Evolutionary conservation across 805 yeast genomes (phyloP), one percentile per base, ranked within the genome.

Genomic region (Wickerhamomyces chambardii): DNA sequence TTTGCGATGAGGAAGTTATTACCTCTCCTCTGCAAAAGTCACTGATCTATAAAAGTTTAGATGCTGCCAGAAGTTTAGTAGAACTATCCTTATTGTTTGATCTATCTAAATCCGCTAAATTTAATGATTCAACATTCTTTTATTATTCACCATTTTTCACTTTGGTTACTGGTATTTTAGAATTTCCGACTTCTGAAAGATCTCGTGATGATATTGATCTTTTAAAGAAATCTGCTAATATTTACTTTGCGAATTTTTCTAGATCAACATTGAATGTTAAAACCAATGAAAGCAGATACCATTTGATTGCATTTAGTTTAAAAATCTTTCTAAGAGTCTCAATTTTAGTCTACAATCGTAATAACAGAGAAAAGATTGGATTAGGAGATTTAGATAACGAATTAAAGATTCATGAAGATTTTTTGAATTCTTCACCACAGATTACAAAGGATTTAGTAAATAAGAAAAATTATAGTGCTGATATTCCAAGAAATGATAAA

Each of bases 81-180:
- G 17, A 17, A 4, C 24, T 50, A 5, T 35, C 40, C 11, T 10
- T 18, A 4, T 18, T 29, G 8, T 18, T 45, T 15, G 35, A 39
- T 5, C 32, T 31, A 3, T 15, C 29, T 5, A 40, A 31, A 12
- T 35, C 40, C 15, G 17, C 42, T 5, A 42, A 41, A 24, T 41
- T 41, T 18, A 43, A 44, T 26, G 33, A 37, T 28, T 37, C 40
- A 1, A 26, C 40, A 0, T 48, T 43, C 36, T 46, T 38, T 11
- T 51, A 45, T 33, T 44, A 41, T 24, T 43, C 51, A 14, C 44
- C 55, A 2, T 51, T 48, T 39, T 48, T 45, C 35, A 37, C 52
- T 4, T 29, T 51, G 28, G 45, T 51, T 30, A 42, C 47, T 7
- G 45, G 51, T 16, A 29, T 41, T 5, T 26, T 48, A 11, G 56